Evolutionary conservation across 2,329 filamentous ascomycete genomes (phyloP).

Genomic region (Nakataea oryzae): DNA sequence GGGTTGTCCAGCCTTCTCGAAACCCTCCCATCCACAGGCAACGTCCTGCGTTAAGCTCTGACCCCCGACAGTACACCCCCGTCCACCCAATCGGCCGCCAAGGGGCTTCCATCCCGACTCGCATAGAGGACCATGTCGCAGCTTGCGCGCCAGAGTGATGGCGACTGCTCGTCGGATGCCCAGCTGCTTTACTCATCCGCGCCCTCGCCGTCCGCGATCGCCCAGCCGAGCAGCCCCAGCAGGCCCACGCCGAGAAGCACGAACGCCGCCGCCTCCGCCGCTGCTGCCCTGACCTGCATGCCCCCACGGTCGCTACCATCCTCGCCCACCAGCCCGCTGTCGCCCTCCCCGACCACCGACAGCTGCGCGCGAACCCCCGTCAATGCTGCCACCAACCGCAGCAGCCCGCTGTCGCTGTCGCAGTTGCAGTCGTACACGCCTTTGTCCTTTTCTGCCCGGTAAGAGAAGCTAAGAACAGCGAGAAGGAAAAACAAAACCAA

Average conservation of each 20-base stretch:
- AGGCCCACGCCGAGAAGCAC: background rate
- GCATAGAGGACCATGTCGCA: conserved; percentile 42
- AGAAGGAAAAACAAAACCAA: too few relatives aligned
- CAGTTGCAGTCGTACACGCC: background rate
- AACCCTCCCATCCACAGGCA: conserved; percentile 17
- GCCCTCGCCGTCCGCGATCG: background rate
- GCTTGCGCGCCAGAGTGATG: conserved; percentile 32
- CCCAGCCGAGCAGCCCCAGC: background rate
- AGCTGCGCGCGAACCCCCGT: too few relatives aligned
- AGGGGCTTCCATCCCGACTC: conserved; percentile 9
- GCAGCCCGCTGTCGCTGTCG: background rate
- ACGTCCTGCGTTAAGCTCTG: conserved; percentile 22
- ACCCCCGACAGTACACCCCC: conserved; percentile 16
- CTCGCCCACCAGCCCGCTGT: too few relatives aligned
- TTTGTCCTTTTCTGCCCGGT: background rate
- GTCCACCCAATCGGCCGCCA: conserved; percentile 18
- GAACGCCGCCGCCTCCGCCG: background rate
- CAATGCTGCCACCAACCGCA: background rate
- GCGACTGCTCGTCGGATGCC: conserved; percentile 27
- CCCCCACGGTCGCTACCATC: too few relatives aligned
- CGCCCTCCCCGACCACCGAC: too few relatives aligned
- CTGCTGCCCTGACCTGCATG: background rate
- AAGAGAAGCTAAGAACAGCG: background rate
- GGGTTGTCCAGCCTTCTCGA: conserved; percentile 31
- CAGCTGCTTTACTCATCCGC: conserved; percentile 12